Base-by-base conservation (phyloP, 129 eudicot species). In the Flaveria sonorensis region DNA sequence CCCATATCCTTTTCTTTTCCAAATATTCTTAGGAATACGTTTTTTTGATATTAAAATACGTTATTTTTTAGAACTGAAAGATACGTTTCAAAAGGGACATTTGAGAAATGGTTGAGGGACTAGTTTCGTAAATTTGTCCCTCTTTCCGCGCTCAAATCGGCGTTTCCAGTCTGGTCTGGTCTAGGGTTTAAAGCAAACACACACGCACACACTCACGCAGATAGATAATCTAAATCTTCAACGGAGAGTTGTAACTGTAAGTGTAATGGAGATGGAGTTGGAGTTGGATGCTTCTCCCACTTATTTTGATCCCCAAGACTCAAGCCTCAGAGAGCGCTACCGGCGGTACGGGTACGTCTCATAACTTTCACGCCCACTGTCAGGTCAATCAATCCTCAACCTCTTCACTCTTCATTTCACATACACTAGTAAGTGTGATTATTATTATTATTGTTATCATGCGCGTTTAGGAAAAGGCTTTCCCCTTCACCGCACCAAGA, bases 331-430 rank as follows among this genome's bases (percentile, higher is more conserved):
- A 42, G 89, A 88, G 87, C 95, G 88, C 61, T 93, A 40, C 77
- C 96, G 98, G 43, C 94, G 98, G 18, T 93, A 86, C 89, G 95
- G 98, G 98, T 92, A 88, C 15, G 43, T 23, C 68, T 79, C 57
- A 1, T 9, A 68, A 66, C 68, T n/a, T 56, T 55, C 40, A 36
- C 40, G 40, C 21, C 36, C 11, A 10, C 19, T 21, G 48, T 23
- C 46, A 36, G 14, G 23, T 14, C 39, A 40, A 73, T 55, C 39
- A 36, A 36, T 36, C 40, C 12, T 7, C 55, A 40, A 72, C 42
- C 20, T 36, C 20, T 18, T 53, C 11, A 26, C 32, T 2, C 10
- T 11, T 51, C 14, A 57, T 40, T 56, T 42, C 24, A 46, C n/a
- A 3, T 30, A 30, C 36, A 64, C 0, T 63, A 5, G 15, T 10